phyloP scores from a whole-genome alignment of 2,329 filamentous ascomycete genomes.

The Trichoderma gracile region DNA sequence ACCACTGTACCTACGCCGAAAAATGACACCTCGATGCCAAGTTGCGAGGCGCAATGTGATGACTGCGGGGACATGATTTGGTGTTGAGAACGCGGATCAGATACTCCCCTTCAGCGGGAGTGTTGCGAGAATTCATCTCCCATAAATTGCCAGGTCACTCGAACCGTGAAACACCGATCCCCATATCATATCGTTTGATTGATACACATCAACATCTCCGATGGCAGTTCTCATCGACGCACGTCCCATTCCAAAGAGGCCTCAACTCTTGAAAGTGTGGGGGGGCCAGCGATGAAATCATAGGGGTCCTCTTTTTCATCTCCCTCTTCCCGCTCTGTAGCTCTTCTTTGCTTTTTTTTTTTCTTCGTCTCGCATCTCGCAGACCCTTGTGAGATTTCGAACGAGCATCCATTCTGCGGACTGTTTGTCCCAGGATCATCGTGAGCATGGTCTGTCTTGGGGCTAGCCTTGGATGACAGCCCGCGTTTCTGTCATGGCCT shows the following conservation, averaged over 20 bases:
- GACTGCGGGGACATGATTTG: too few species aligned
- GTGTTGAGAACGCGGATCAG: too few species aligned
- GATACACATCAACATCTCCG: neutral
- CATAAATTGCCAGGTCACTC: too few species aligned
- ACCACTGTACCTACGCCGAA: too few species aligned
- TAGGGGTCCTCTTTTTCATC: slow-evolving; percentile 32
- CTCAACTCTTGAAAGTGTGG: neutral
- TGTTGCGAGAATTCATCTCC: too few species aligned
- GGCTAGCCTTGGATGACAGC: slow-evolving; percentile 7
- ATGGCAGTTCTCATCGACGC: slow-evolving; percentile 17
- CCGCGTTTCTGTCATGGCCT: neutral
- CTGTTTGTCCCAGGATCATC: neutral
- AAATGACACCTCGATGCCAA: neutral
- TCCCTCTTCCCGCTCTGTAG: neutral
- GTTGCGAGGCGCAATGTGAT: neutral
- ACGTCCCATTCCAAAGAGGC: slow-evolving; percentile 19
- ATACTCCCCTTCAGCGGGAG: too few species aligned
- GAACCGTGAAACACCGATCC: neutral
- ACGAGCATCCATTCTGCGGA: neutral
- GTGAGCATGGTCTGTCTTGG: slow-evolving; percentile 2
- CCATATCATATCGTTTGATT: neutral
- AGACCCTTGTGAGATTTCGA: neutral
- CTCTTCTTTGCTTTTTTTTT: neutral
- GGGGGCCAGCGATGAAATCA: slow-evolving; percentile 34
- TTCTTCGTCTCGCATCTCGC: neutral